A percentile compares a stretch with the other conserved stretches of the same genome.
Evolutionary conservation across 495 filamentous ascomycete species (phyloP).

Genomic region (Penicillium angulare): DNA sequence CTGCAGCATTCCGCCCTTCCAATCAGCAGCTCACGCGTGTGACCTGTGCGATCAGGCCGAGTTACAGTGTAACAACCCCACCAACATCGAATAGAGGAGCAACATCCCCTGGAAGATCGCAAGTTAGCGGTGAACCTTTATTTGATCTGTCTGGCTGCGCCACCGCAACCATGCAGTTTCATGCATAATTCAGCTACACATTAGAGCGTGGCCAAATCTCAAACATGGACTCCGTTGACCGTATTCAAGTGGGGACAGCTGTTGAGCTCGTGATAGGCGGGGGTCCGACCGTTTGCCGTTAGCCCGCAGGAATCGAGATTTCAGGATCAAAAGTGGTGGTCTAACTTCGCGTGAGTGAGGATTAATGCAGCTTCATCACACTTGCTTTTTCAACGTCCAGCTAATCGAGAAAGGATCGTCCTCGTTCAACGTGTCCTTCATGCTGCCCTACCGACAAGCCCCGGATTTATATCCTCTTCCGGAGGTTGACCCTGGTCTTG

Average conservation of each 20-base stretch:
- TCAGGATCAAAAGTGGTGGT: not conserved
- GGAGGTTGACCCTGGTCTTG: not conserved
- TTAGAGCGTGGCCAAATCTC: not conserved
- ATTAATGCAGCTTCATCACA: not conserved
- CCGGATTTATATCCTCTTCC: not conserved
- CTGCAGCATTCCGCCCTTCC: too few relatives aligned
- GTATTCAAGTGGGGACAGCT: not conserved
- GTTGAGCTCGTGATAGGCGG: not conserved
- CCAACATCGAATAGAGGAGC: not conserved
- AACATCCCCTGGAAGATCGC: not conserved
- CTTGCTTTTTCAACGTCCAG: not conserved
- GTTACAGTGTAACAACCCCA: not conserved
- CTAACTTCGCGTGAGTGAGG: too few relatives aligned
- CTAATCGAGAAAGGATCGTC: not conserved
- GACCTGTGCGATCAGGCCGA: not conserved
- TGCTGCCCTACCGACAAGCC: not conserved
- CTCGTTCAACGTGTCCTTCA: not conserved
- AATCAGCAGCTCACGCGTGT: too few relatives aligned
- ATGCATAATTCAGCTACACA: not conserved
- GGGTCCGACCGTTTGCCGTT: not conserved
- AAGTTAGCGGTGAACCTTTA: not conserved
- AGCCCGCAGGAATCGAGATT: not conserved
- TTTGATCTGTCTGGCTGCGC: not conserved
- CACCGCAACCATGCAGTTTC: not conserved
- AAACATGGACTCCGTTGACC: not conserved